Evolutionary conservation across 108 stramenopile species (phyloP), one percentile per base, ranked within the genome.

Genomic region (Seminavis robusta): DNA sequence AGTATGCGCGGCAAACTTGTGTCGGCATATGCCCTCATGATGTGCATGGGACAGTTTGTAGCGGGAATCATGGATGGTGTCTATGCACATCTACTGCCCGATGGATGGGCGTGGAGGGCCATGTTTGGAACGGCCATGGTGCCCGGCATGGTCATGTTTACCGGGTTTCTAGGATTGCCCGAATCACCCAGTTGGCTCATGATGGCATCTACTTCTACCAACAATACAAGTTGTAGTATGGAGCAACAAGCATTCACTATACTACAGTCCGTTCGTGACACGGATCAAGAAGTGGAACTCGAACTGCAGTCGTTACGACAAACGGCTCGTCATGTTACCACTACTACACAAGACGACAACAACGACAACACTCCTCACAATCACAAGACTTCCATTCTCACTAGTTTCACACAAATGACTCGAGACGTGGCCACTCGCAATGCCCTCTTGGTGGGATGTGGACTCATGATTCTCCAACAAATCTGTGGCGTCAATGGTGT

Each of bases 401-500:
- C 39, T 17, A 52, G 50, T 3, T 53, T 58, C 28, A 32, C 16
- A 0, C 26, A 51, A 1, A 79, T 76, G 73, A 28, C 69, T 10
- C 33, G 46, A 8, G 58, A 83, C 53, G 39, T 63, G 2, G 64
- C 71, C 2, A 79, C 75, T 4, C 63, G 71, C 17, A 46, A 77
- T 43, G 90, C 88, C 1, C 40, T 94, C 26, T 19, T 62, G 11
- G 50, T 94, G 31, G 94, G 94, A 11, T 88, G 88, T 50, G 86
- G 88, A 13, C 61, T 94, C 17, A 86, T 88, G 84, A 59, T 63
- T 25, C 52, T 92, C 33, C 88, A 94, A 56, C 88, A 89, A 73
- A 63, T 85, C 32, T 63, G 73, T 21, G 94, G 94, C 7, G 89
- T 93, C 65, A 95, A 95, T 62, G 90, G 88, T 8, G 91, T 93